phyloP scores from a whole-genome alignment of 441 rosid genomes.

The Syzygium malaccense region DNA sequence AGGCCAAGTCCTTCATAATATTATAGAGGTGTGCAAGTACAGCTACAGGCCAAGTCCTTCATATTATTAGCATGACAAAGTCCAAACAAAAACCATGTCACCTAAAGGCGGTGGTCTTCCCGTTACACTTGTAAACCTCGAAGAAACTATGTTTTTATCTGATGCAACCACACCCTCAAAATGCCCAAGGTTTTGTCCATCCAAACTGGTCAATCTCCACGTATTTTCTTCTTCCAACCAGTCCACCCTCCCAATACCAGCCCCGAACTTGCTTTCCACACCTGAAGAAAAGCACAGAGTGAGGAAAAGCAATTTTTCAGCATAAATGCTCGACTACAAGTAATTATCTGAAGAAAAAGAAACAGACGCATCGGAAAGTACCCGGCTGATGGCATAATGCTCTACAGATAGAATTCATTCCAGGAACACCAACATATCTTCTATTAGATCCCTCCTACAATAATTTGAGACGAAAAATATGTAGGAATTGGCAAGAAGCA shows the following conservation, averaged over 20 bases:
- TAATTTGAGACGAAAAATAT: not conserved
- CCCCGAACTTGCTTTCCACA: conserved; percentile 55
- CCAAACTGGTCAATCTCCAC: conserved; percentile 57
- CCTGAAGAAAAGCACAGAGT: conserved; percentile 27
- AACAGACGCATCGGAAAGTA: conserved; percentile 4
- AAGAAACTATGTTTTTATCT: conserved; percentile 56
- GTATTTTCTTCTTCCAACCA: conserved; percentile 51
- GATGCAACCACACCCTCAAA: conserved; percentile 60
- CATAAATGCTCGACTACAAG: not conserved
- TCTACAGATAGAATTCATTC: conserved; percentile 73
- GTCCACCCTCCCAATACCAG: conserved; percentile 53
- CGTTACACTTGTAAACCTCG: conserved; percentile 46
- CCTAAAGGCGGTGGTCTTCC: conserved; percentile 67
- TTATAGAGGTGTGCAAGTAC: not conserved
- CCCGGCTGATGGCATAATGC: conserved; percentile 60
- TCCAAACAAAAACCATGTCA: conserved; percentile 2
- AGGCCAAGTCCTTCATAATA: not conserved
- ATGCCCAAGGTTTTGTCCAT: conserved; percentile 49
- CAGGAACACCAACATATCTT: conserved; percentile 72
- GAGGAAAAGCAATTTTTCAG: not conserved
- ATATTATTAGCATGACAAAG: not conserved
- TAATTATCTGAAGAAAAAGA: not conserved
- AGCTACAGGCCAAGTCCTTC: not conserved
- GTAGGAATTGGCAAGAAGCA: not conserved
- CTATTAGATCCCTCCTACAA: conserved; percentile 45